Percentiles rank a stretch among this genome's conserved stretches.
Conservation (phyloP, 805 yeast species). For the Wickerhamiella bombiphila region DNA sequence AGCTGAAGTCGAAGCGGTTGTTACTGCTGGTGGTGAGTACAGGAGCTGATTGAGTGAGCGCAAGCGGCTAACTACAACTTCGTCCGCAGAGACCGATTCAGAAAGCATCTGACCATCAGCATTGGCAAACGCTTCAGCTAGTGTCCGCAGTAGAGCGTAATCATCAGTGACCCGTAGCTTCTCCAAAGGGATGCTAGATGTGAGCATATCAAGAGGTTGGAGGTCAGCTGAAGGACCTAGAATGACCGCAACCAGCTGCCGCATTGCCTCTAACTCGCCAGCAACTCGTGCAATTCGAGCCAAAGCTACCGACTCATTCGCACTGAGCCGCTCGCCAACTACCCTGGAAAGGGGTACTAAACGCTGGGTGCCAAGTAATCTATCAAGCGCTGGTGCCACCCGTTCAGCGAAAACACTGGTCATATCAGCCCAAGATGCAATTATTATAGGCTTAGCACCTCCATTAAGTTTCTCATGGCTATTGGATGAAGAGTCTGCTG, state of each 20-base stretch:
- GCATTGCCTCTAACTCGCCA: constrained; percentile 23
- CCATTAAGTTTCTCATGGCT: no score
- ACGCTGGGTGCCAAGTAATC: constrained; percentile 15
- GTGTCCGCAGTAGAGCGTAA: constrained; percentile 19
- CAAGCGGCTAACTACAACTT: constrained; percentile 6
- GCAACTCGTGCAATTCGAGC: constrained; percentile 13
- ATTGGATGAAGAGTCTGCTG: constrained; percentile 1
- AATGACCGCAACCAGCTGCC: constrained; percentile 18
- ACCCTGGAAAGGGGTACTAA: constrained; percentile 13
- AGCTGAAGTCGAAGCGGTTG: not conserved
- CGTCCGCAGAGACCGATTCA: constrained; percentile 11
- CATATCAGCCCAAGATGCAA: constrained; percentile 17
- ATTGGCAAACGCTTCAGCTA: constrained; percentile 10
- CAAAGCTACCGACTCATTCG: no score
- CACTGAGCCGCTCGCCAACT: constrained; percentile 8
- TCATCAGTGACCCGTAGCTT: constrained; percentile 23
- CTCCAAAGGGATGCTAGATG: constrained; percentile 16
- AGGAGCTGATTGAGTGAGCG: constrained; percentile 10
- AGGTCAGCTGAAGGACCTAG: constrained; percentile 10
- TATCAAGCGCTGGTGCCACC: constrained; percentile 19
- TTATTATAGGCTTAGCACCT: no score
- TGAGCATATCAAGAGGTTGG: constrained; percentile 10
- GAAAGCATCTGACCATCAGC: constrained; percentile 12
- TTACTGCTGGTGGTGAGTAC: not conserved
- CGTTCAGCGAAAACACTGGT: constrained; percentile 12